Evolutionary conservation across 305 asterid genomes (phyloP).

Genomic region (Nicotiana rustica): DNA sequence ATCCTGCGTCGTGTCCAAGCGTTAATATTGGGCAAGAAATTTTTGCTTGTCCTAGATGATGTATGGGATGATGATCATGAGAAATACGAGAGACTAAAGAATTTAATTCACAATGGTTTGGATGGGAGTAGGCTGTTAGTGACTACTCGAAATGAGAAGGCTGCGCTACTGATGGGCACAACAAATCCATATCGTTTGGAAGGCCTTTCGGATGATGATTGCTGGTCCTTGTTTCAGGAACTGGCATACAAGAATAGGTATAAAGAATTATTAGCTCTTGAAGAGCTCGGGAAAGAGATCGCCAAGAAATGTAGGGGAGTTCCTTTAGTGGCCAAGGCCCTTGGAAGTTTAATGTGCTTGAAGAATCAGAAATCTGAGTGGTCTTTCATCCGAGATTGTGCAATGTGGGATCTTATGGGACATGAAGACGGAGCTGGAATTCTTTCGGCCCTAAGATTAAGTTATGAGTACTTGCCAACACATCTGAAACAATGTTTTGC

Average conservation of each 20-base stretch:
- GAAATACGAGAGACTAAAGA: slow-evolving; percentile 40
- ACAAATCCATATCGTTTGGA: neutral
- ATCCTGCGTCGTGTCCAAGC: slow-evolving; percentile 11
- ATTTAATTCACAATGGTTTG: slow-evolving; percentile 37
- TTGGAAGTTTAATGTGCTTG: slow-evolving; percentile 35
- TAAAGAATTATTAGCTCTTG: slow-evolving; percentile 36
- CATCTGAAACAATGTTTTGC: slow-evolving; percentile 34
- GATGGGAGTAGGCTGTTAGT: slow-evolving; percentile 48
- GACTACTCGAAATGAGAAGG: slow-evolving; percentile 46
- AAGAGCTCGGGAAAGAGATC: slow-evolving; percentile 54
- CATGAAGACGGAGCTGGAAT: slow-evolving; percentile 28
- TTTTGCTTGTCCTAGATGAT: slow-evolving; percentile 48
- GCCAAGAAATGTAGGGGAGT: slow-evolving; percentile 46
- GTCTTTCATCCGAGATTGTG: slow-evolving; percentile 26
- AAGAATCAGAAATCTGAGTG: slow-evolving; percentile 25
- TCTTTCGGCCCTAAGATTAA: slow-evolving; percentile 25
- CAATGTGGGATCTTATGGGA: slow-evolving; percentile 32
- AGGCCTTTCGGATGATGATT: slow-evolving; percentile 40
- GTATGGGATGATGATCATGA: slow-evolving; percentile 44
- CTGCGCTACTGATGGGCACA: slow-evolving; percentile 43
- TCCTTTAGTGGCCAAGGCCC: slow-evolving; percentile 35
- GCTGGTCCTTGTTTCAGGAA: slow-evolving; percentile 48
- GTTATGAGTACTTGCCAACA: slow-evolving; percentile 28
- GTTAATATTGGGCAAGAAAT: slow-evolving; percentile 21
- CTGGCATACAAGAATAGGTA: slow-evolving; percentile 51